Evolutionary conservation across 306 rosid species (phyloP).

Genomic region (Fragaria iinumae): DNA sequence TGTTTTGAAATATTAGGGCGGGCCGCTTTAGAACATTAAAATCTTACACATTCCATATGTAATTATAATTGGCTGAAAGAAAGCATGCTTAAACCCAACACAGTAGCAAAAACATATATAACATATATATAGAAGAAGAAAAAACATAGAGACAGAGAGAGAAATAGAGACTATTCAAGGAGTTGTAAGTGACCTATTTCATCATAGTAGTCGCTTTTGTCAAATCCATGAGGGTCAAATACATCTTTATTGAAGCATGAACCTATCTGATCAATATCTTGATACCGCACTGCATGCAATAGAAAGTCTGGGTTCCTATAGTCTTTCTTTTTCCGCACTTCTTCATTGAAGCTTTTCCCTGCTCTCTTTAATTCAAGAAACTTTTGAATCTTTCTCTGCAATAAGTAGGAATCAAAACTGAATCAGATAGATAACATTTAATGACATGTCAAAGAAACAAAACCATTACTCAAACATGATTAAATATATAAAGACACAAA

Average conservation of each 20-base stretch:
- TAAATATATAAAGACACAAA: neutral
- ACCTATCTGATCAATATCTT: conserved; percentile 91
- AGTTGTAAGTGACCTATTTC: conserved; percentile 68
- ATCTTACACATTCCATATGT: neutral
- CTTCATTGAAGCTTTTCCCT: conserved; percentile 94
- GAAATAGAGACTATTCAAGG: conserved; percentile 23
- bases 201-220: conserved; percentile 74
- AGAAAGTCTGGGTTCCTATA: conserved; percentile 93
- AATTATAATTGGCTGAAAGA: neutral
- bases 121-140: neutral
- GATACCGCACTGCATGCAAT: conserved; percentile 91
- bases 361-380: conserved; percentile 76
- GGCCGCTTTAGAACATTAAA: neutral
- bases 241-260: conserved; percentile 97
- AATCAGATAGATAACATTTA: neutral
- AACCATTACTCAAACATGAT: neutral
- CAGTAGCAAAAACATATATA: neutral
- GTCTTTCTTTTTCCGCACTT: conserved; percentile 91
- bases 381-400: conserved; percentile 83
- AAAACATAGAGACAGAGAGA: no score
- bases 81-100: conserved; percentile 10
- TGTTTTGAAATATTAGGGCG: conserved; percentile 35
- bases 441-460: neutral
- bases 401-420: conserved; percentile 10
- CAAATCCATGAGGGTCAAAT: conserved; percentile 95